These are phyloP conservation scores for Pleurotus sapidus DNA, from an alignment of 768 basidiomycete genomes.

Conservation along the genomic window DNA sequence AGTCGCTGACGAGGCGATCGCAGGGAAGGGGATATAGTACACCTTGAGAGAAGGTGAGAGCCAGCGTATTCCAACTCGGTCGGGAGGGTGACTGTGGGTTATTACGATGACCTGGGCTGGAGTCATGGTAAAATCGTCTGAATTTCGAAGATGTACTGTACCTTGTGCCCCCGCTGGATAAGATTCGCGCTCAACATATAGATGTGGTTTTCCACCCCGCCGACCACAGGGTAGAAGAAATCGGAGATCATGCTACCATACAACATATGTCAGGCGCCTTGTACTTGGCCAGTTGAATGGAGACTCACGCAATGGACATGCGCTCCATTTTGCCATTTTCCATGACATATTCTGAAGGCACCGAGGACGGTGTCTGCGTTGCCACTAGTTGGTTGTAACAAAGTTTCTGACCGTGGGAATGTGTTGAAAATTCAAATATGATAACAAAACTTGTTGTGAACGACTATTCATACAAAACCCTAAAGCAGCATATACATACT, in stretches of 20 bases:
- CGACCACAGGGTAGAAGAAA: conserved; percentile 93
- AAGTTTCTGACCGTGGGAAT: too few relatives aligned
- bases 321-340: conserved; percentile 22
- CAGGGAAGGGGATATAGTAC: conserved; percentile 88
- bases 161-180: conserved; percentile 82
- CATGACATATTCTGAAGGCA: too few relatives aligned
- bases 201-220: conserved; percentile 96
- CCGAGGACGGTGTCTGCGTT: too few relatives aligned
- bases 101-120: conserved; percentile 80
- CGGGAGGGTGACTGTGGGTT: conserved; percentile 86
- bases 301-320: conserved; percentile 33
- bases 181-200: conserved; percentile 88
- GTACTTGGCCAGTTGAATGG: not conserved
- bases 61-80: conserved; percentile 89
- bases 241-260: conserved; percentile 89
- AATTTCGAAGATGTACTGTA: conserved; percentile 22
- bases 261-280: not conserved
- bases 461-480: too few relatives aligned
- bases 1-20: conserved; percentile 90
- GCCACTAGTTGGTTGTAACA: too few relatives aligned
- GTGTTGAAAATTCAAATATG: too few relatives aligned
- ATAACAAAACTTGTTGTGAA: too few relatives aligned
- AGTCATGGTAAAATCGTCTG: not conserved
- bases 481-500: too few relatives aligned
- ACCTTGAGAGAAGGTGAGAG: conserved; percentile 85